These are phyloP conservation scores for Plectosphaerella plurivora DNA, from an alignment of 2,329 filamentous ascomycete species.

Conservation along the genomic window DNA sequence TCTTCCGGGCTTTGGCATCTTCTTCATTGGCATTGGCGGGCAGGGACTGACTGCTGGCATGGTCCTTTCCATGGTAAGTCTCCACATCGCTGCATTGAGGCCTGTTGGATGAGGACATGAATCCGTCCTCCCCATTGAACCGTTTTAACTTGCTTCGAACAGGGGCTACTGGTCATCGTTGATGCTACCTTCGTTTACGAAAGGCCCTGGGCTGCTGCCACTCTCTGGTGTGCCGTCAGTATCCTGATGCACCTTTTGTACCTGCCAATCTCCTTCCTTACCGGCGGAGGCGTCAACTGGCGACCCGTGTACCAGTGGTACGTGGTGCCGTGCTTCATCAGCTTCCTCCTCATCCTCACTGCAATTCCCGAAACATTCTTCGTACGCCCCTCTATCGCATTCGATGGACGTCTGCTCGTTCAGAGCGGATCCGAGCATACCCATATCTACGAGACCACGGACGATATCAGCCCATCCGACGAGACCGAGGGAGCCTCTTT, in stretches of 20 bases:
- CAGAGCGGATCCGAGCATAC: slow-evolving; percentile 30
- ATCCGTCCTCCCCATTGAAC: too few relatives aligned
- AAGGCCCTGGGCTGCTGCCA: slow-evolving; percentile 23
- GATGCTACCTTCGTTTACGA: slow-evolving; percentile 33
- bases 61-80: slow-evolving; percentile 21
- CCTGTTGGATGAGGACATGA: too few relatives aligned
- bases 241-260: slow-evolving; percentile 19
- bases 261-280: slow-evolving; percentile 19
- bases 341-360: slow-evolving; percentile 21
- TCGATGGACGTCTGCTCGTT: slow-evolving; percentile 31
- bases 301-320: slow-evolving; percentile 25
- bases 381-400: slow-evolving; percentile 32
- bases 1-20: slow-evolving; percentile 18
- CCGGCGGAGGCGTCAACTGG: slow-evolving; percentile 22
- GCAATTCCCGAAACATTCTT: slow-evolving; percentile 34
- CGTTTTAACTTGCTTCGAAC: background rate
- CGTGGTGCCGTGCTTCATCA: slow-evolving; percentile 17
- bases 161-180: slow-evolving; percentile 29
- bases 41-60: slow-evolving; percentile 26
- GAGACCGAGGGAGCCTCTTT: too few relatives aligned
- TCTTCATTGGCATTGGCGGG: slow-evolving; percentile 15
- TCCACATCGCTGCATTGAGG: too few relatives aligned
- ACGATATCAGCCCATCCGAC: slow-evolving; percentile 5
- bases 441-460: slow-evolving; percentile 28
- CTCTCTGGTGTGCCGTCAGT: slow-evolving; percentile 24